Base-by-base conservation (phyloP, 192 early-diverging fungal genomes). In the Backusella sp. region DNA sequence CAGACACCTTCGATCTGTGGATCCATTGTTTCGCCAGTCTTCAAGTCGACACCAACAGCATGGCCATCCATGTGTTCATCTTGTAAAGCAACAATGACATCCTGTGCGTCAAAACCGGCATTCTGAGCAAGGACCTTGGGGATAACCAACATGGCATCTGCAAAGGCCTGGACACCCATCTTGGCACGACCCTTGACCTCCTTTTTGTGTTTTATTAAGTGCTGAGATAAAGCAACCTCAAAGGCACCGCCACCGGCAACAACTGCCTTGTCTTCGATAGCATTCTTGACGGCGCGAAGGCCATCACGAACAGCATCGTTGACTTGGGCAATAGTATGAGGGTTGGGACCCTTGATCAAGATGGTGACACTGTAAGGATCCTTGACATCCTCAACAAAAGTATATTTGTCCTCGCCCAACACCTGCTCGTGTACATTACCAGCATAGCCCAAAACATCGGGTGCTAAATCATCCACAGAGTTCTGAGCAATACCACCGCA, bases 301-400 rank as follows among this genome's bases (percentile, higher is more conserved):
- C 97, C 97, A 84, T 99, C 98, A 73, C 98, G 95, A 28, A 99
- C 91, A 9, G 98, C 98, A 80, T 99, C 97, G 82, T 98, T 96
- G 74, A 96, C 95, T 85, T 99, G 96, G 72, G 88, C 86, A 79
- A 99, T 91, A 28, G 94, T 95, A 82, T 99, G 96, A 37, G 90
- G 78, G 87, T 96, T 98, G 44, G 98, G 97, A 4, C 93, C 96
- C 86, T 97, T 98, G 85, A 99, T 91, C 73, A 99, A 84, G 65
- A 99, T 86, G 6, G 97, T 99, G 17, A 97, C 94, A 44, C 94
- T 96, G 74, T 87, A 88, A 17, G 96, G 96, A 77, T 94, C 89
- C 80, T 91, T 87, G 77, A 96, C 94, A 77, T 99, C 97, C 86
- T 99, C 97, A 65, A 99, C 92, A 84, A 98, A 99, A 1, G 97